phyloP scores from a whole-genome alignment of 2,329 filamentous ascomycete species.

The Apiospora malaysiana region DNA sequence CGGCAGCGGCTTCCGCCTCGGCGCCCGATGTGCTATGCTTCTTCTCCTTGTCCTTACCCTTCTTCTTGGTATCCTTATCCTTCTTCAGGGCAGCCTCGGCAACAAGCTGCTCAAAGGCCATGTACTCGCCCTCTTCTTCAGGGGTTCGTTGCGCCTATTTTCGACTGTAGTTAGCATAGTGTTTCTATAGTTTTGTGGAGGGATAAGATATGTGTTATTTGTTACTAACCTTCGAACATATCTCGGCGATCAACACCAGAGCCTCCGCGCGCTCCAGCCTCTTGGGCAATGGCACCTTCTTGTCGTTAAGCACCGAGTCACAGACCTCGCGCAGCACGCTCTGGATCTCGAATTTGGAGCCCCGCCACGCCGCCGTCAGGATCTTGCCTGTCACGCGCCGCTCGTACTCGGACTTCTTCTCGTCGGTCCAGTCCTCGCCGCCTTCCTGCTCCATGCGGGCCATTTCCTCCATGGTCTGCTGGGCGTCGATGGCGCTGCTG shows the following conservation, averaged over 20 bases:
- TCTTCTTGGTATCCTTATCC: conserved; percentile 79
- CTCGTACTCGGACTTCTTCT: conserved; percentile 95
- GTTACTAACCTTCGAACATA: conserved; percentile 78
- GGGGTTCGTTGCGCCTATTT: conserved; percentile 85
- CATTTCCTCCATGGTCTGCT: conserved; percentile 99
- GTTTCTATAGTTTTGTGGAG: not conserved
- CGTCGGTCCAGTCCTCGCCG: conserved; percentile 97
- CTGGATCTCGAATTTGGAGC: conserved; percentile 98
- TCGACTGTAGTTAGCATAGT: conserved; percentile 13
- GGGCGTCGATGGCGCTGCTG: conserved; percentile 92
- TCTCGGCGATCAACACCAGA: conserved; percentile 84
- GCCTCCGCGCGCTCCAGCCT: conserved; percentile 90
- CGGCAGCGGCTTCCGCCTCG: not conserved
- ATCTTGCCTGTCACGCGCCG: conserved; percentile 97
- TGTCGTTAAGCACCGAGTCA: conserved; percentile 81
- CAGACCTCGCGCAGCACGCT: conserved; percentile 94
- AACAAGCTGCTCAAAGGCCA: conserved; percentile 98
- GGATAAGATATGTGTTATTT: not conserved
- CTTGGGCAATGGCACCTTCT: conserved; percentile 82
- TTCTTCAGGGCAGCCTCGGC: conserved; percentile 97
- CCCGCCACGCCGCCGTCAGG: conserved; percentile 92
- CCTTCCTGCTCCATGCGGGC: conserved; percentile 92
- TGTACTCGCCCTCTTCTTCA: conserved; percentile 97
- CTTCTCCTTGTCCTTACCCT: conserved; percentile 62
- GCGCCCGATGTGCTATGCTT: conserved; percentile 24